Evolutionary conservation across 495 filamentous ascomycete species (phyloP).

Genomic region (Aspergillus hancockii): DNA sequence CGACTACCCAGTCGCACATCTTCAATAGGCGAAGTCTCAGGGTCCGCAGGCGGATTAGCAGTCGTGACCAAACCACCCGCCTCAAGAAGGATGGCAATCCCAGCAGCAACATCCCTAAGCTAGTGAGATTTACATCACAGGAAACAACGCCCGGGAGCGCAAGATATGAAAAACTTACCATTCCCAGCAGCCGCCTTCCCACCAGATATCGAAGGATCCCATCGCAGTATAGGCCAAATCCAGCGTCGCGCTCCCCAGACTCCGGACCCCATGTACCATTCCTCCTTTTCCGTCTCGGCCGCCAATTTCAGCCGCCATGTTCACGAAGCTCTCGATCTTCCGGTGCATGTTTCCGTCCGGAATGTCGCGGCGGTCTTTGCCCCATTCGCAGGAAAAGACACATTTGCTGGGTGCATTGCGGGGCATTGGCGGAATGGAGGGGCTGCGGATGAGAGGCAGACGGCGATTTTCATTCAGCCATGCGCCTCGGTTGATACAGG

Average conservation of each 20-base stretch:
- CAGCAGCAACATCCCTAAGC: conserved; percentile 54
- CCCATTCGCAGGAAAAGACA: conserved; percentile 71
- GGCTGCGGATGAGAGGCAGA: conserved; percentile 58
- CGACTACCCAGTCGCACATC: conserved; percentile 60
- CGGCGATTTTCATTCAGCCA: conserved; percentile 64
- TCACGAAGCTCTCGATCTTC: conserved; percentile 69
- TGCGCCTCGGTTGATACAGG: conserved; percentile 59
- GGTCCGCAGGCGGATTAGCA: conserved; percentile 62
- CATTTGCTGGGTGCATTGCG: conserved; percentile 64
- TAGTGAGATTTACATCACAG: not conserved
- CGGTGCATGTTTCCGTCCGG: conserved; percentile 62
- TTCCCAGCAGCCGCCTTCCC: conserved; percentile 62
- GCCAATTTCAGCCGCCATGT: conserved; percentile 65
- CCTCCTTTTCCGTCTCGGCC: conserved; percentile 62
- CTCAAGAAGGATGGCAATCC: conserved; percentile 57
- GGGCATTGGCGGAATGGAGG: conserved; percentile 58
- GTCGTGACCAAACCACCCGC: conserved; percentile 66
- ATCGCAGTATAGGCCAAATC: conserved; percentile 59
- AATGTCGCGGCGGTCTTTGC: conserved; percentile 65
- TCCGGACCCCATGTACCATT: conserved; percentile 59
- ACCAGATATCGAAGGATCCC: conserved; percentile 60
- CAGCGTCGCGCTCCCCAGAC: conserved; percentile 61
- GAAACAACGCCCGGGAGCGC: not conserved
- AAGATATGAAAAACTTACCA: conserved; percentile 36
- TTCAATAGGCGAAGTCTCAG: conserved; percentile 53